Base-by-base conservation (phyloP, 495 filamentous ascomycete genomes). In the Neurospora discreta region DNA sequence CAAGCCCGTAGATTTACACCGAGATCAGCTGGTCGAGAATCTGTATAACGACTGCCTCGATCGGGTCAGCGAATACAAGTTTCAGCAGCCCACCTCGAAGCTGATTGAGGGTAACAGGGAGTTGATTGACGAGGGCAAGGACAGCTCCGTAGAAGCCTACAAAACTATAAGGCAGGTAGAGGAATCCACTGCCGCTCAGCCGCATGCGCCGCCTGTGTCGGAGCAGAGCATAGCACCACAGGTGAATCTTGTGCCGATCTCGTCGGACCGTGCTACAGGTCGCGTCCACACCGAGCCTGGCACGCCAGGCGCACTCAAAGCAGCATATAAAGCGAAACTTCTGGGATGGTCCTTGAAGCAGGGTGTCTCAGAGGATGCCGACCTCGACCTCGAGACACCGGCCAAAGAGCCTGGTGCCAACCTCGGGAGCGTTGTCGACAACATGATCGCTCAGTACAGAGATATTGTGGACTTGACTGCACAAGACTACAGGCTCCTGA, bases 41-140 rank as follows among this genome's bases (percentile, higher is more conserved):
- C 86, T 99, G 0, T 98, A 94, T 84, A 97, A 97, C 73, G 93
- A 98, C 79, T 90, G 96, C 26, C 87, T 98, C 11, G 95, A 98
- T 74, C 88, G 95, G 60, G 92, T 94, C 33, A 95, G 93, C 74
- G 87, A 89, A 46, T 98, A 94, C 78, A 93, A 97, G 72, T 91
- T 92, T 75, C 91, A 92, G 78, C 83, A 87, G 18, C 82, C 88
- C 26, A 83, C 89, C 8, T 84, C 85, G 10, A 87, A 89, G 71
- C 90, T 92, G 39, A 89, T 93, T 8, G 91, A 97, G 81, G 95
- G 95, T 23, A 92, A 97, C 76, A 89, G 88, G 72, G 91, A 91
- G 69, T 81, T 97, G 76, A 93, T 99, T 68, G 89, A 97, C 73
- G 85, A 88, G 52, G 94, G 93, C 39, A 89, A 90, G 74, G 95